Percentiles rank a stretch among this genome's conserved stretches.
phyloP scores from a whole-genome alignment of 164 flowering plant genomes.

The Amborella trichopoda region DNA sequence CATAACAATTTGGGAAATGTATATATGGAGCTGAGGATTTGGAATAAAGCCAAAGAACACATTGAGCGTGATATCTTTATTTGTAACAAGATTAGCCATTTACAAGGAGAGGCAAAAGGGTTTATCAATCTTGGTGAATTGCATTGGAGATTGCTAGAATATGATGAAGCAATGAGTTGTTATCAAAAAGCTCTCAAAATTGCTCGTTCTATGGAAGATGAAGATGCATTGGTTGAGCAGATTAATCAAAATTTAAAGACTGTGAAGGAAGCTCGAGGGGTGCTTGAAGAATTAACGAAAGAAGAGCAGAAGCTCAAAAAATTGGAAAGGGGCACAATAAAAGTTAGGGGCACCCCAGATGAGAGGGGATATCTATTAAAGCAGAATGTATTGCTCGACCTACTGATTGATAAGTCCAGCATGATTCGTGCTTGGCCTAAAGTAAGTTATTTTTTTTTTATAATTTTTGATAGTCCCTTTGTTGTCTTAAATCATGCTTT shows the following conservation, averaged over 20 bases:
- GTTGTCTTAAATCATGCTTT: too few species aligned
- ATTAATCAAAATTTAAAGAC: conserved; percentile 49
- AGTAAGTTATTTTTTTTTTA: conserved; percentile 37
- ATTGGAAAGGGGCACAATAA: conserved; percentile 31
- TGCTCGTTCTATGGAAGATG: conserved; percentile 86
- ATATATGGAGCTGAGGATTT: conserved; percentile 60
- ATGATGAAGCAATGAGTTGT: conserved; percentile 56
- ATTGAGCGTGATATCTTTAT: conserved; percentile 71
- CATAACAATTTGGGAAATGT: conserved; percentile 89
- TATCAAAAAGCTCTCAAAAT: conserved; percentile 68
- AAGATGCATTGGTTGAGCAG: conserved; percentile 56
- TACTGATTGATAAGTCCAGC: conserved; percentile 70
- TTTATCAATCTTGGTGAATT: conserved; percentile 88
- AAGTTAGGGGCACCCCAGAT: conserved; percentile 40
- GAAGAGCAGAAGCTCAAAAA: conserved; percentile 86
- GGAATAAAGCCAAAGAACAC: conserved; percentile 67
- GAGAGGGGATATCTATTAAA: conserved; percentile 59
- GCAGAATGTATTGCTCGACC: conserved; percentile 55
- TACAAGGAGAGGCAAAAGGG: conserved; percentile 94
- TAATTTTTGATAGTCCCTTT: too few species aligned
- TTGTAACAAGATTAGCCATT: conserved; percentile 60
- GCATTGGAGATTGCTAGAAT: conserved; percentile 58
- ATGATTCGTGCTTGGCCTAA: conserved; percentile 56
- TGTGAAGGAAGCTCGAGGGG: conserved; percentile 47
- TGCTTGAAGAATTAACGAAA: conserved; percentile 49